Evolutionary conservation across 768 basidiomycete genomes (phyloP).

Genomic region (Cytidiella melzeri): DNA sequence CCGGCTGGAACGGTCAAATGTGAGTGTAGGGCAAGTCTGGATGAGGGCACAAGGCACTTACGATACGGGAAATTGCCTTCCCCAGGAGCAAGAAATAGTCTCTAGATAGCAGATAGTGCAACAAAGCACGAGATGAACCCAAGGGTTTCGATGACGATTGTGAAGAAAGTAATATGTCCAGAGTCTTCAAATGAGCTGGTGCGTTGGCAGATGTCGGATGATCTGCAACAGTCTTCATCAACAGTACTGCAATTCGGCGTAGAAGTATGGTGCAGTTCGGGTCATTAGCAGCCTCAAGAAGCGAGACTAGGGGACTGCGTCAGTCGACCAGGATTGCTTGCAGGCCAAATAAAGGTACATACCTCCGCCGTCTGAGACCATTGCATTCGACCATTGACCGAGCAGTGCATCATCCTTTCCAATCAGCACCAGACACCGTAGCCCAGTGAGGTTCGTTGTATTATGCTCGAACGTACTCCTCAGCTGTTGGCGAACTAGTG

Average conservation of each 20-base stretch:
- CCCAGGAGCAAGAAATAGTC: slow-evolving; percentile 41
- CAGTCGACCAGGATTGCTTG: too few species aligned
- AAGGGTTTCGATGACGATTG: slow-evolving; percentile 16
- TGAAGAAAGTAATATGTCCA: slow-evolving; percentile 39
- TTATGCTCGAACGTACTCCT: slow-evolving; percentile 45
- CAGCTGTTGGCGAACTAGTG: slow-evolving; percentile 39
- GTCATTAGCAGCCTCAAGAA: slow-evolving; percentile 10
- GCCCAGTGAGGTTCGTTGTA: slow-evolving; percentile 44
- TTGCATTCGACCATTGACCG: slow-evolving; percentile 38
- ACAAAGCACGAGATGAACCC: slow-evolving; percentile 29
- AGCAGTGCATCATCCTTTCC: slow-evolving; percentile 44
- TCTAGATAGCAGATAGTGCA: slow-evolving; percentile 38
- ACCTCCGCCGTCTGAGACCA: slow-evolving; percentile 27
- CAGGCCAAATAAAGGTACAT: slow-evolving; percentile 9
- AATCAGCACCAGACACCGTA: slow-evolving; percentile 62
- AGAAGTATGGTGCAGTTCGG: slow-evolving; percentile 61
- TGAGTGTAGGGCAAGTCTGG: not conserved
- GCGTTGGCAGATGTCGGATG: slow-evolving; percentile 40
- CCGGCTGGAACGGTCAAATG: slow-evolving; percentile 35
- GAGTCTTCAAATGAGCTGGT: slow-evolving; percentile 40
- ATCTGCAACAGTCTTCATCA: slow-evolving; percentile 47
- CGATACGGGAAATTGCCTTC: slow-evolving; percentile 40
- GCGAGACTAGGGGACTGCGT: slow-evolving; percentile 11
- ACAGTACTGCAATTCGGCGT: slow-evolving; percentile 37
- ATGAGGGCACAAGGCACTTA: slow-evolving; percentile 29